Evolutionary conservation across 2,329 filamentous ascomycete species (phyloP).

Genomic region (Allantophomopsis cytisporea): DNA sequence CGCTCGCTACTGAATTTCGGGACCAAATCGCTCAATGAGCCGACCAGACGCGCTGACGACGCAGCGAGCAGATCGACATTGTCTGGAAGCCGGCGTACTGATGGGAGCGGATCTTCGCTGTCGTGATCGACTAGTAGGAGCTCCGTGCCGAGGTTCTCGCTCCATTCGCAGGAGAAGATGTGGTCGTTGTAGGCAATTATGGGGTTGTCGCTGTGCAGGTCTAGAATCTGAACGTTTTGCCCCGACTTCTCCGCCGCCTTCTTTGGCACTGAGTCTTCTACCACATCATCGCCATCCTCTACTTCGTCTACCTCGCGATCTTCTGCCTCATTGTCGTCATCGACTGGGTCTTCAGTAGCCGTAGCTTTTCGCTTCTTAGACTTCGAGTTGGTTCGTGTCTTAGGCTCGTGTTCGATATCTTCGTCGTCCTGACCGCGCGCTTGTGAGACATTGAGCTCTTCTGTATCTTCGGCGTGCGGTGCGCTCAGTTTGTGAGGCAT

Average conservation of each 20-base stretch:
- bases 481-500: too few relatives aligned
- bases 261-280: slow-evolving; percentile 11
- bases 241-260: slow-evolving; percentile 1
- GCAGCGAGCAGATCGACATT: slow-evolving; percentile 61
- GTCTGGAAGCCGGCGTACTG: slow-evolving; percentile 34
- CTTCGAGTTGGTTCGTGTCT: neutral
- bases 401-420: slow-evolving; percentile 2
- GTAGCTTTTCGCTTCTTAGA: neutral
- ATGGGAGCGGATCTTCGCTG: slow-evolving; percentile 24
- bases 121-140: slow-evolving; percentile 51
- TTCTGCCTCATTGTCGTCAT: slow-evolving; percentile 3
- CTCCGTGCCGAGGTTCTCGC: slow-evolving; percentile 72
- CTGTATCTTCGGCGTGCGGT: too few relatives aligned
- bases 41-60: slow-evolving; percentile 48
- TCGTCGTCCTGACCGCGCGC: neutral
- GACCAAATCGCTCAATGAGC: slow-evolving; percentile 47
- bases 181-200: slow-evolving; percentile 68
- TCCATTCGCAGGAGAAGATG: slow-evolving; percentile 71
- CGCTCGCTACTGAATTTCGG: slow-evolving; percentile 23
- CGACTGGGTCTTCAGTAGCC: neutral
- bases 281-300: slow-evolving; percentile 10
- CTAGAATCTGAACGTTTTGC: slow-evolving; percentile 59
- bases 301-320: slow-evolving; percentile 6
- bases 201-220: slow-evolving; percentile 63
- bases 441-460: neutral